phyloP scores from a whole-genome alignment of 2,329 filamentous ascomycete genomes.

The Hypoxylon sp. region DNA sequence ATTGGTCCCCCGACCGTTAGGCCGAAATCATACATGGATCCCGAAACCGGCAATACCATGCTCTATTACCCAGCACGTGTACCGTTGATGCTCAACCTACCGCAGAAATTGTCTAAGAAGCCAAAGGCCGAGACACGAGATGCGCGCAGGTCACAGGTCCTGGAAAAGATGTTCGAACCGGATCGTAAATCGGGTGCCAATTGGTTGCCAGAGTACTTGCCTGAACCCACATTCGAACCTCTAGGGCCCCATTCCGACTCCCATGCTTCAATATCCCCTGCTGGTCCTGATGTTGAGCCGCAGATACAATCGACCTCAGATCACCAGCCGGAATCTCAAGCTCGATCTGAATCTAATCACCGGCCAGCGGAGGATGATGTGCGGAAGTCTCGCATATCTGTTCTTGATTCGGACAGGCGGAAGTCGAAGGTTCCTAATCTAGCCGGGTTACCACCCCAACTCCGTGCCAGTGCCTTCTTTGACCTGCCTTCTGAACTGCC shows the following conservation, averaged over 20 bases:
- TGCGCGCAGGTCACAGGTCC: conserved; percentile 79
- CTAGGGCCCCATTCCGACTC: conserved; percentile 47
- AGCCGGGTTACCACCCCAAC: conserved; percentile 80
- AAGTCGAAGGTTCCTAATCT: conserved; percentile 59
- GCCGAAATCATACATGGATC: conserved; percentile 73
- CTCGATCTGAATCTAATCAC: conserved; percentile 26
- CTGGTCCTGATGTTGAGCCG: conserved; percentile 25
- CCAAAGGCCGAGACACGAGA: conserved; percentile 75
- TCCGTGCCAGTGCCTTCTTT: conserved; percentile 93
- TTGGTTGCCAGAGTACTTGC: conserved; percentile 53
- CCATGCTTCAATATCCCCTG: conserved; percentile 21
- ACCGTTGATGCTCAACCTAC: conserved; percentile 92
- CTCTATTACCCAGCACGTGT: conserved; percentile 96
- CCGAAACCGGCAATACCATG: conserved; percentile 82
- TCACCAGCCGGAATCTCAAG: conserved; percentile 28
- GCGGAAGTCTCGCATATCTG: conserved; percentile 57
- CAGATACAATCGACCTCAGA: conserved; percentile 12
- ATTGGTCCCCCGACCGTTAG: conserved; percentile 50
- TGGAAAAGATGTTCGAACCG: conserved; percentile 71
- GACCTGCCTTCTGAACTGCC: conserved; percentile 73
- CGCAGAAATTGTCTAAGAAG: conserved; percentile 85
- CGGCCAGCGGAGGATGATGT: conserved; percentile 38
- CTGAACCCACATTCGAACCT: conserved; percentile 53
- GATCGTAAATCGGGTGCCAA: conserved; percentile 54
- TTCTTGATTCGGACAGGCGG: conserved; percentile 56